Evolutionary conservation across 495 filamentous ascomycete genomes (phyloP).

Genomic region (Penicillium soppii): DNA sequence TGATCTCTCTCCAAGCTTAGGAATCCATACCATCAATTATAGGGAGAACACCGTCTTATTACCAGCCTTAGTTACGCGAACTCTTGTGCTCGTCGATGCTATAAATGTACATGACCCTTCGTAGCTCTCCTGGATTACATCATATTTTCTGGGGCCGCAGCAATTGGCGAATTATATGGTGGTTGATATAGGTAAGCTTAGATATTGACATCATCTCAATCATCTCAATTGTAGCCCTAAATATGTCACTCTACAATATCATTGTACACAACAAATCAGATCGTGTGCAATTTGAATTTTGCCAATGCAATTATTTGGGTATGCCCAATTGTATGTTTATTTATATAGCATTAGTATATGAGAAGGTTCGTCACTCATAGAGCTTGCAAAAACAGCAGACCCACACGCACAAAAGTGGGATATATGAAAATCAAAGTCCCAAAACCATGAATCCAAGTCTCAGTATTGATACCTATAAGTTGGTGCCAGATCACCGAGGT

Average conservation of each 20-base stretch:
- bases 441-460: not conserved
- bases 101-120: no score
- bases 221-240: not conserved
- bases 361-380: not conserved
- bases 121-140: no score
- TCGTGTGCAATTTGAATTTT: not conserved
- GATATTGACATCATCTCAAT: not conserved
- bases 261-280: no score
- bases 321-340: not conserved
- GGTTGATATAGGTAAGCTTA: not conserved
- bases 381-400: no score
- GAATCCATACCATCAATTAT: no score
- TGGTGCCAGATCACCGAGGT: conserved; percentile 40
- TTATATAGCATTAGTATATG: not conserved
- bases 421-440: not conserved
- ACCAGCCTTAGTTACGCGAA: no score
- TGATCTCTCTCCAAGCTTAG: no score
- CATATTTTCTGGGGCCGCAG: not conserved
- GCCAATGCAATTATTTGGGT: not conserved
- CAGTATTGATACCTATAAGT: conserved; percentile 43
- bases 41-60: no score
- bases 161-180: not conserved
- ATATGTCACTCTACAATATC: no score
- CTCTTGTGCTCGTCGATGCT: no score
- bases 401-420: not conserved